Conservation (phyloP, 306 rosid species). For the Trifolium pratense region DNA sequence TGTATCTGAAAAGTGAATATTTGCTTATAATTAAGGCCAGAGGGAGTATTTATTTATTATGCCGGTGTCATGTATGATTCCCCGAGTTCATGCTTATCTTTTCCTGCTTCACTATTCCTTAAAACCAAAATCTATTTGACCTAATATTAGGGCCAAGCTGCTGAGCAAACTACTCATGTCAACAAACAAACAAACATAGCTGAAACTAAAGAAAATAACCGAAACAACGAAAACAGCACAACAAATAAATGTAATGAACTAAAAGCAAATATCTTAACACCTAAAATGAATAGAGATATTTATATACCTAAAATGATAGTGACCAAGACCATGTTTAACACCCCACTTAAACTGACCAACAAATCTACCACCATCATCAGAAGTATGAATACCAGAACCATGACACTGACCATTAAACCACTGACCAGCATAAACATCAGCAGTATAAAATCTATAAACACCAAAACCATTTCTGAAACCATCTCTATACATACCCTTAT, state of each 20-base stretch:
- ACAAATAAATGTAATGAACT: background rate
- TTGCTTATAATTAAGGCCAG: no score
- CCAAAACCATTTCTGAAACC: constrained; percentile 87
- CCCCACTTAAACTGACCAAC: constrained; percentile 92
- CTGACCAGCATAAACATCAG: constrained; percentile 84
- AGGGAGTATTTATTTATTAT: background rate
- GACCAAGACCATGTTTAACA: constrained; percentile 88
- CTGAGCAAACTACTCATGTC: background rate
- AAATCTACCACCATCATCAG: constrained; percentile 82
- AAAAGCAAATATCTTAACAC: background rate
- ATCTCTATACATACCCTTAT: constrained; percentile 71
- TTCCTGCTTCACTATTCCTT: background rate
- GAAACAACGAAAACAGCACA: constrained; percentile 8
- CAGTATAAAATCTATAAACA: constrained; percentile 77
- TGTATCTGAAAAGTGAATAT: no score
- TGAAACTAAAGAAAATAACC: no score
- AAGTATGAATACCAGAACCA: constrained; percentile 82
- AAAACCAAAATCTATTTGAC: background rate
- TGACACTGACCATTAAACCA: constrained; percentile 92
- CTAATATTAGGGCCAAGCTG: background rate
- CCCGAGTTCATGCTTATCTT: background rate
- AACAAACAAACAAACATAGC: no score
- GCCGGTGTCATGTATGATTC: background rate
- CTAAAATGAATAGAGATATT: no score
- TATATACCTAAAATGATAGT: constrained; percentile 79